Evolutionary conservation across 2,329 filamentous ascomycete species (phyloP).

Genomic region (Chrysosphaeria jannelii): DNA sequence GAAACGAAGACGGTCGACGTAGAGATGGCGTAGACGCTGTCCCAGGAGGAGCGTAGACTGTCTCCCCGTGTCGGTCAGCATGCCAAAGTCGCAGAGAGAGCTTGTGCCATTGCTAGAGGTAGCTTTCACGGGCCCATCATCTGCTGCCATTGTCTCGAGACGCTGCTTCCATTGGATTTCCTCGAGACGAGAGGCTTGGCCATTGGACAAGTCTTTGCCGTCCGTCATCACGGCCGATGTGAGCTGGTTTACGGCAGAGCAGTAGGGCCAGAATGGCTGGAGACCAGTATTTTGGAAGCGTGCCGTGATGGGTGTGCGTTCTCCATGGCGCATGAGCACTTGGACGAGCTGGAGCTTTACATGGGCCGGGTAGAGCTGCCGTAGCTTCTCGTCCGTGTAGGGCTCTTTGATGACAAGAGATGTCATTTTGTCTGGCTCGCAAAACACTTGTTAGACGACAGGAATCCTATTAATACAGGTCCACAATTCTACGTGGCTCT

Average conservation of each 20-base stretch:
- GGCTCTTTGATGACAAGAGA: conserved; percentile 41
- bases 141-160: conserved; percentile 50
- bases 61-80: conserved; percentile 46
- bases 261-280: conserved; percentile 66
- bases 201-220: conserved; percentile 9
- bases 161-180: conserved; percentile 33
- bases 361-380: conserved; percentile 46
- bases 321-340: conserved; percentile 51
- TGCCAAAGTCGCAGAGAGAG: conserved; percentile 48
- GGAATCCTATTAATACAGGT: too few species aligned
- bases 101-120: conserved; percentile 40
- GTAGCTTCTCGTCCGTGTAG: conserved; percentile 57
- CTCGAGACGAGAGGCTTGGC: conserved; percentile 17
- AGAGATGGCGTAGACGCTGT: conserved; percentile 34
- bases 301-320: conserved; percentile 60
- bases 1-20: conserved; percentile 45
- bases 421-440: conserved; percentile 44
- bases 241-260: conserved; percentile 43
- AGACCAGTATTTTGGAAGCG: conserved; percentile 57
- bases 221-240: conserved; percentile 18
- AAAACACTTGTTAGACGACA: too few species aligned
- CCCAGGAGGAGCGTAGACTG: conserved; percentile 42
- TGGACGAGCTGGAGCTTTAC: conserved; percentile 76
- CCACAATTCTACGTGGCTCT: too few species aligned
- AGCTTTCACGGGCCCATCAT: conserved; percentile 40